A percentile compares a stretch with the other conserved stretches of the same genome.
Conservation (phyloP, 2,329 filamentous ascomycete genomes). For the Rugonectria rugulosa region DNA sequence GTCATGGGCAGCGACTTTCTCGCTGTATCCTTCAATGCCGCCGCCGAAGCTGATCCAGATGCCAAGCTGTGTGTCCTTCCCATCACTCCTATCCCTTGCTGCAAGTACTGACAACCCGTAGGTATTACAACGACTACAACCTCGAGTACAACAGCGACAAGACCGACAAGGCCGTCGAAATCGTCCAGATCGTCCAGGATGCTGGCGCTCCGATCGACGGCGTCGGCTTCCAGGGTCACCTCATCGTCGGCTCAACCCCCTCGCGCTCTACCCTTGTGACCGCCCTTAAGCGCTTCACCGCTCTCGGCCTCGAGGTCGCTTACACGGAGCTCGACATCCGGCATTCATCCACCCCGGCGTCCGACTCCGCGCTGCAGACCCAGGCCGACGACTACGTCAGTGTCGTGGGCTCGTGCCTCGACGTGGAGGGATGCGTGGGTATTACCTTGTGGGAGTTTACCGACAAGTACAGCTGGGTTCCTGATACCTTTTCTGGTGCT, state of each 20-base stretch:
- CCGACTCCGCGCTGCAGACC: slow-evolving; percentile 46
- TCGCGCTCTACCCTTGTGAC: slow-evolving; percentile 51
- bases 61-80: slow-evolving; percentile 56
- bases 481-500: slow-evolving; percentile 47
- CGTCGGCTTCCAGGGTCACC: slow-evolving; percentile 68
- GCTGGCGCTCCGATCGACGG: slow-evolving; percentile 67
- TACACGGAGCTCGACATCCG: slow-evolving; percentile 70
- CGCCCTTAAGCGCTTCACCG: slow-evolving; percentile 58
- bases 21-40: slow-evolving; percentile 63
- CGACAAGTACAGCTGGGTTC: slow-evolving; percentile 50
- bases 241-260: slow-evolving; percentile 62
- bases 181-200: slow-evolving; percentile 54
- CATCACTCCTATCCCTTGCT: accelerated
- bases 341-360: slow-evolving; percentile 54
- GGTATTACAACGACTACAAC: slow-evolving; percentile 65
- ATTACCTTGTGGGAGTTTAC: slow-evolving; percentile 54
- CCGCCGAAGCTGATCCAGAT: slow-evolving; percentile 59
- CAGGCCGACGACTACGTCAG: slow-evolving; percentile 58
- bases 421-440: slow-evolving; percentile 50
- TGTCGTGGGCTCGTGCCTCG: slow-evolving; percentile 48
- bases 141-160: slow-evolving; percentile 62
- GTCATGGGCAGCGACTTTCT: slow-evolving; percentile 65
- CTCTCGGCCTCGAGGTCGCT: slow-evolving; percentile 63
- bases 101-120: slow-evolving; percentile 10
- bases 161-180: slow-evolving; percentile 51